Base-by-base conservation (phyloP, 305 asterid species). In the Nicotiana rustica region DNA sequence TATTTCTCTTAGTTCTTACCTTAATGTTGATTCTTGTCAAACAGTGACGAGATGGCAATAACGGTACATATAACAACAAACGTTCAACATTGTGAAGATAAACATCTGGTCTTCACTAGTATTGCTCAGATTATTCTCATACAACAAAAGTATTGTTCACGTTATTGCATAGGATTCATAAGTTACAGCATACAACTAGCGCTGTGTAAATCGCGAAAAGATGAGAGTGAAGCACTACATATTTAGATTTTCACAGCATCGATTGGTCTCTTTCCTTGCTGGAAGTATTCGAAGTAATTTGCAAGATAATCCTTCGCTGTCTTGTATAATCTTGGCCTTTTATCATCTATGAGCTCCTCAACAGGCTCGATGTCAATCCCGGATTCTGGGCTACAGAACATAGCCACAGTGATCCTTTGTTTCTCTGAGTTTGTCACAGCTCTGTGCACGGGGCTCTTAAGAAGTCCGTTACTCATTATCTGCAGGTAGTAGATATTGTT, bases 391-490 rank as follows among this genome's bases (percentile, higher is more conserved):
- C 83, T 2, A 62, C 78, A 88, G 81, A 94, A 92, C 90, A 88
- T 77, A 47, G 90, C 97, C 85, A 94, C 56, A 10, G 88, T 86
- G 49, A 82, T 85, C 83, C 96, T 91, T 69, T 91, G 92, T 79
- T 65, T 87, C 65, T 81, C 85, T 3, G 87, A 77, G 90, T 89
- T 88, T 21, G 92, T 86, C 80, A 91, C 86, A 10, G 86, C 98
- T 84, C 89, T 91, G 83, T 94, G 98, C 88, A 94, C 84, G 0
- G 92, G 91, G 88, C 97, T 91, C 87, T 86, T 90, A 85, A 86
- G 86, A 31, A 90, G 82, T 47, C 98, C 96, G 44, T 94, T 94
- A 85, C 93, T 92, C 90, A 90, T 83, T 84, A 92, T 90, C 97
- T 93, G 90, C 86, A 78, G 3, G 18, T 56, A 85, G 59, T 66